A percentile compares a stretch with the other conserved stretches of the same genome.
These are phyloP conservation scores for Colletotrichum liriopes DNA, from an alignment of 2,329 filamentous ascomycete species.

Conservation along the genomic window DNA sequence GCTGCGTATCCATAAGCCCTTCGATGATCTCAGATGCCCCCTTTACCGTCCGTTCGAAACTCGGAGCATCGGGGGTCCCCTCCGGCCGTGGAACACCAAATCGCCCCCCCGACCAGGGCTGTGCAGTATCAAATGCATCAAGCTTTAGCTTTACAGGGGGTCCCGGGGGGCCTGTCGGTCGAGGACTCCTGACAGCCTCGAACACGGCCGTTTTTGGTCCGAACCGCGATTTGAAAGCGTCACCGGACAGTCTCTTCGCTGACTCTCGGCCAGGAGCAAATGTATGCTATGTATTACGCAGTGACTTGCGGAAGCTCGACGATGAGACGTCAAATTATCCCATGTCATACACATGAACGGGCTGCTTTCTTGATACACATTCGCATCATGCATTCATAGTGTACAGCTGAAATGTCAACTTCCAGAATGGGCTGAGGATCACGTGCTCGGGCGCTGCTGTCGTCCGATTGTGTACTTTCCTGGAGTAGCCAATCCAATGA, in stretches of 20 bases:
- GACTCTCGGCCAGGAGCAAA: not conserved
- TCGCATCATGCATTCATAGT: not conserved
- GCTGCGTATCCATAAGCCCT: not conserved
- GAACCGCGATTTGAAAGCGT: conserved; percentile 7
- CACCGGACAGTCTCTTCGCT: not conserved
- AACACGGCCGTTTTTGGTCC: conserved; percentile 17
- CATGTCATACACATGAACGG: not conserved
- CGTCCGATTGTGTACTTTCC: not conserved
- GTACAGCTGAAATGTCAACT: not conserved
- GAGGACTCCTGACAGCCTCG: conserved; percentile 7
- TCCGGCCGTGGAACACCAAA: not conserved
- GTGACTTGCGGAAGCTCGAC: not conserved
- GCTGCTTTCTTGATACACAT: no score
- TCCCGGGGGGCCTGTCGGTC: not conserved
- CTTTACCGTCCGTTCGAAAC: not conserved
- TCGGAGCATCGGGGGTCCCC: not conserved
- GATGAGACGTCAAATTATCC: not conserved
- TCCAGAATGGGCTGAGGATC: not conserved
- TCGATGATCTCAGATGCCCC: not conserved
- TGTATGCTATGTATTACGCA: not conserved
- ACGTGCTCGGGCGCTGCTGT: not conserved
- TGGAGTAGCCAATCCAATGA: not conserved
- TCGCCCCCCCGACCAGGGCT: conserved; percentile 5
- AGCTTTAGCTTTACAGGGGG: conserved; percentile 25
- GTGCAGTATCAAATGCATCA: conserved; percentile 23